Percentiles rank a stretch among this genome's conserved stretches.
phyloP scores from a whole-genome alignment of 768 basidiomycete species.

The Pholiota molesta region DNA sequence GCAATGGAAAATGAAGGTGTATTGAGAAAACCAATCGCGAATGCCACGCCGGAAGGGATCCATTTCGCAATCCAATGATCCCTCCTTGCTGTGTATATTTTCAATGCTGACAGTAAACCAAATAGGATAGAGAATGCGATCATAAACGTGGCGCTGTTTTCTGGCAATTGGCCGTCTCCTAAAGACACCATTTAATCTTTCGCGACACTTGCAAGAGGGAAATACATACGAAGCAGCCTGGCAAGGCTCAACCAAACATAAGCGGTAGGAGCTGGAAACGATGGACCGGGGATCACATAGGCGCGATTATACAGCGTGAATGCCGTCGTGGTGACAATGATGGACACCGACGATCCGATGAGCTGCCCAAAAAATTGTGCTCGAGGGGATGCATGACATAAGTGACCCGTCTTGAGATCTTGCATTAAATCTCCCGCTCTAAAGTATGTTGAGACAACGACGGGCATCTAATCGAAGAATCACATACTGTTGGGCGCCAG shows the following conservation, averaged over 20 bases:
- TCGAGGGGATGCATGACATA: slow-evolving; percentile 88
- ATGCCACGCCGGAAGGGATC: slow-evolving; percentile 92
- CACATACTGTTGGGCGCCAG: slow-evolving; percentile 87
- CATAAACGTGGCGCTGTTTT: slow-evolving; percentile 80
- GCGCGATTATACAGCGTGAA: slow-evolving; percentile 86
- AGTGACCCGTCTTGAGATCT: slow-evolving; percentile 95
- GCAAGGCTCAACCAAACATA: slow-evolving; percentile 90
- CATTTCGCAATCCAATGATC: slow-evolving; percentile 64
- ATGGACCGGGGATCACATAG: slow-evolving; percentile 88
- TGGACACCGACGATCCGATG: slow-evolving; percentile 86
- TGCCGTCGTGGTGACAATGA: slow-evolving; percentile 86
- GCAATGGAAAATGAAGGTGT: slow-evolving; percentile 95
- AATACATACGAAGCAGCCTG: slow-evolving; percentile 67
- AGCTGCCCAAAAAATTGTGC: slow-evolving; percentile 95
- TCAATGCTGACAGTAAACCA: slow-evolving; percentile 64
- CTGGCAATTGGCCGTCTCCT: slow-evolving; percentile 86
- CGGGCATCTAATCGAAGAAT: slow-evolving; percentile 1
- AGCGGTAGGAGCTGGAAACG: slow-evolving; percentile 95
- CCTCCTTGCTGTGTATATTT: slow-evolving; percentile 57
- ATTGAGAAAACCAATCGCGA: slow-evolving; percentile 95
- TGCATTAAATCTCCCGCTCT: slow-evolving; percentile 99
- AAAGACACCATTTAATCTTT: slow-evolving; percentile 14
- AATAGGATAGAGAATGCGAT: slow-evolving; percentile 73
- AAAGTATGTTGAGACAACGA: not conserved
- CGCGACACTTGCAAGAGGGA: slow-evolving; percentile 14